Percentiles rank a stretch among this genome's conserved stretches.
Conservation (phyloP, 1,139 yeast species). For the Suhomyces terraborum region DNA sequence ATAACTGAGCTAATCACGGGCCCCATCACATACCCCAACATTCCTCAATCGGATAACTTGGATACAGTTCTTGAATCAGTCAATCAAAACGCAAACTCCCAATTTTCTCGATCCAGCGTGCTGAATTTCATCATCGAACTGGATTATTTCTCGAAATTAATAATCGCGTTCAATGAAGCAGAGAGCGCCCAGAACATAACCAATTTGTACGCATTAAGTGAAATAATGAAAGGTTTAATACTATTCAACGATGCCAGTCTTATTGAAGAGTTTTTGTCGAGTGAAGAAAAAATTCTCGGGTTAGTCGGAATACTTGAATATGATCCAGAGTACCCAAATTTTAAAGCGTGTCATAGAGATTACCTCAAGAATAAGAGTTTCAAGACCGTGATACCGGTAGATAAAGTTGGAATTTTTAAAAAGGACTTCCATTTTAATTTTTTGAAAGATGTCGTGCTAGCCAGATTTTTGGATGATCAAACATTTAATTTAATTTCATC, state of each 20-base stretch:
- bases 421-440: conserved; percentile 78
- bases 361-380: conserved; percentile 62
- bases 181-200: conserved; percentile 50
- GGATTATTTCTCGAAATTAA: conserved; percentile 55
- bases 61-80: conserved; percentile 52
- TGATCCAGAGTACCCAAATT: conserved; percentile 79
- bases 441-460: conserved; percentile 82
- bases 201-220: conserved; percentile 66
- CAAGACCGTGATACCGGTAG: conserved; percentile 71
- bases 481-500: conserved; percentile 65
- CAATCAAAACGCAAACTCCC: conserved; percentile 59
- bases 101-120: conserved; percentile 54
- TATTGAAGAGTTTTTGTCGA: conserved; percentile 62
- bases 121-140: conserved; percentile 51
- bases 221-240: conserved; percentile 67
- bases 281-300: conserved; percentile 60
- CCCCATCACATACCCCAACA: conserved; percentile 69
- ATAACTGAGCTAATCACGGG: conserved; percentile 81
- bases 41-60: conserved; percentile 52
- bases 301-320: conserved; percentile 86
- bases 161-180: conserved; percentile 53
- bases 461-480: conserved; percentile 79
- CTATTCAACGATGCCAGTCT: conserved; percentile 71
- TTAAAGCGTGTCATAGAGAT: conserved; percentile 77
- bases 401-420: conserved; percentile 59